These are phyloP conservation scores for Pinus albicaulis DNA, from an alignment of 75 land plant species.

Conservation along the genomic window DNA sequence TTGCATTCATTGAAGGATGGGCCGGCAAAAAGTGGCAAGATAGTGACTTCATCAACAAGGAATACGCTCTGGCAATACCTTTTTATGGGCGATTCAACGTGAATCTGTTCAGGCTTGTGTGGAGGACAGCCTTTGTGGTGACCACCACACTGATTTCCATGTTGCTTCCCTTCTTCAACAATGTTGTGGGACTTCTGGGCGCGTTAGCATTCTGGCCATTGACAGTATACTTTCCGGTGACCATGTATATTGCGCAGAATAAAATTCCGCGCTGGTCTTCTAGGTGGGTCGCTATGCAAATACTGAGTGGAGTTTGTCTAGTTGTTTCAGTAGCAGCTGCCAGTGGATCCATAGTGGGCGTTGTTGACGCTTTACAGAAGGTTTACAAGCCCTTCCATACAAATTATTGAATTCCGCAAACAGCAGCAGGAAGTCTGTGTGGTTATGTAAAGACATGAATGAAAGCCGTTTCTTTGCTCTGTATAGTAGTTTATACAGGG, in stretches of 20 bases:
- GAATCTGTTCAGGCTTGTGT: slow-evolving; percentile 51
- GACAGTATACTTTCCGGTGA: slow-evolving; percentile 36
- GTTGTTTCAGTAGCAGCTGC: slow-evolving; percentile 43
- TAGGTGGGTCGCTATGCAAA: slow-evolving; percentile 25
- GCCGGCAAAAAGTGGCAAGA: slow-evolving; percentile 24
- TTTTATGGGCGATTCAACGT: slow-evolving; percentile 21
- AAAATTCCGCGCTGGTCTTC: slow-evolving; percentile 6
- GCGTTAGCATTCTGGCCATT: slow-evolving; percentile 31
- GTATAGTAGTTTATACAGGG: too few species aligned
- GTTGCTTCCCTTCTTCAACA: slow-evolving; percentile 82
- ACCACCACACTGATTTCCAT: slow-evolving; percentile 62
- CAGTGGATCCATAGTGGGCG: slow-evolving; percentile 37
- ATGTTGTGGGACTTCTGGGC: slow-evolving; percentile 55
- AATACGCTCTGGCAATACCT: slow-evolving; percentile 20
- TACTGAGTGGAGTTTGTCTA: slow-evolving; percentile 16
- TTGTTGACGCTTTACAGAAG: slow-evolving; percentile 14
- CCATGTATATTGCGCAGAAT: slow-evolving; percentile 21
- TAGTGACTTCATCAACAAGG: slow-evolving; percentile 23
- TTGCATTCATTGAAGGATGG: slow-evolving; percentile 43
- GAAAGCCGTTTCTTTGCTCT: too few species aligned
- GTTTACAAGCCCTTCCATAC: slow-evolving; percentile 20
- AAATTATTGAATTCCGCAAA: slow-evolving; percentile 5
- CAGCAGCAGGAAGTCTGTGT: too few species aligned
- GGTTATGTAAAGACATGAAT: too few species aligned
- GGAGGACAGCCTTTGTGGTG: slow-evolving; percentile 63